Base-by-base conservation (phyloP, 257 asterid genomes). In the Solanum arcanum region DNA sequence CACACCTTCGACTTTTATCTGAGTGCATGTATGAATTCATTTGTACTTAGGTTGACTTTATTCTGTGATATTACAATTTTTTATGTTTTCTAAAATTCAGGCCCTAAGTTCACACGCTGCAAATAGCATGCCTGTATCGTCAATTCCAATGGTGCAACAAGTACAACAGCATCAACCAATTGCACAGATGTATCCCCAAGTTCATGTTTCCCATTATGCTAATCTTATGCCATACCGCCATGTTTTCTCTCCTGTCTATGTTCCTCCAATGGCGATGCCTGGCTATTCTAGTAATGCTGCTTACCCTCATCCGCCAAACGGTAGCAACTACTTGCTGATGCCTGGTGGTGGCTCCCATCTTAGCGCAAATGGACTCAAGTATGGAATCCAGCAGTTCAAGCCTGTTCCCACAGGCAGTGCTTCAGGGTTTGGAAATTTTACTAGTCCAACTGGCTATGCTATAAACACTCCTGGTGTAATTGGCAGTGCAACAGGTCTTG, bases 171-270 rank as follows among this genome's bases (percentile, higher is more conserved):
- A 93, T 39, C 94, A 92, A 86, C 90, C 95, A 87, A 90, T 97
- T 81, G 95, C 99, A 12, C 99, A 97, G 95, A 94, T 97, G 98
- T 97, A 94, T 91, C 98, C 98, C 87, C 98, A 95, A 35, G 93
- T 96, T 86, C 98, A 94, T 52, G 94, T 95, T 78, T 93, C 98
- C 88, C 98, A 93, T 91, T 96, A 88, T 88, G 90, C 96, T 74
- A 95, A 94, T 92, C 31, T 95, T n/a, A 94, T 97, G 98, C 99
- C 98, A 46, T 95, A 93, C 84, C 98, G 97, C 72, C 99, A 94
- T 91, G 93, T 87, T 88, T 83, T 93, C 70, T 90, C 98, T 78
- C 98, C 98, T 6, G 93, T 97, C 52, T 95, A 94, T 87, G 98
- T 94, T 82, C 99, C 98, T 11, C 98, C 95, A 77, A 92, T 95